Conservation (phyloP, 2,329 filamentous ascomycete species). For the Coniochaeta pulveracea region DNA sequence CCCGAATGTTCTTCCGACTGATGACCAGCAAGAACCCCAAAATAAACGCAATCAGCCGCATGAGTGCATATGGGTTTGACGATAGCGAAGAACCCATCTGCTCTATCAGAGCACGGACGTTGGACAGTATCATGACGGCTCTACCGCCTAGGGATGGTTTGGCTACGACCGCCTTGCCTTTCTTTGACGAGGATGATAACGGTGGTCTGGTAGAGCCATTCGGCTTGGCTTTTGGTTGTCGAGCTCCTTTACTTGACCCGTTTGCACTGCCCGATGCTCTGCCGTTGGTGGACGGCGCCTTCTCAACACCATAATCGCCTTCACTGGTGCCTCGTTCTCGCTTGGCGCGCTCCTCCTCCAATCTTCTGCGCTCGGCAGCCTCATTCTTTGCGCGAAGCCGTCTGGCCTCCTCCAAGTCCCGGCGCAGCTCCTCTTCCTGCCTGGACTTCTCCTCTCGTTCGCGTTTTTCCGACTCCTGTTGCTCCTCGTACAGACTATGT, state of each 20-base stretch:
- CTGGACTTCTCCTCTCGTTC: slow-evolving; percentile 47
- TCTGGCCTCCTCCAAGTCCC: slow-evolving; percentile 45
- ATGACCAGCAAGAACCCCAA: slow-evolving; percentile 68
- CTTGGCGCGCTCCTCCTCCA: slow-evolving; percentile 41
- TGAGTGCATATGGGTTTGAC: slow-evolving; percentile 43
- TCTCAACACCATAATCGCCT: slow-evolving; percentile 59
- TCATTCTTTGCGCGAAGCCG: slow-evolving; percentile 47
- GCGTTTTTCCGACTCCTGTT: slow-evolving; percentile 56
- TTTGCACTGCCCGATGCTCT: no score
- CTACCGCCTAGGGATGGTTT: slow-evolving; percentile 29
- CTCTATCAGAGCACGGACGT: slow-evolving; percentile 39
- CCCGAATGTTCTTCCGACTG: slow-evolving; percentile 61
- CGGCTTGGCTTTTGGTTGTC: slow-evolving; percentile 5
- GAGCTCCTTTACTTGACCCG: slow-evolving; percentile 22
- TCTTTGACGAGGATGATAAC: slow-evolving; percentile 16
- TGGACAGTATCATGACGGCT: slow-evolving; percentile 40
- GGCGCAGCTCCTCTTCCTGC: slow-evolving; percentile 45
- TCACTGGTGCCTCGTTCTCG: slow-evolving; percentile 42
- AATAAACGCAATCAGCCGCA: slow-evolving; percentile 65
- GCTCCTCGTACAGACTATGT: slow-evolving; percentile 74
- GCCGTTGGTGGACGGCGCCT: no score
- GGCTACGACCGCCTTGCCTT: slow-evolving; percentile 19
- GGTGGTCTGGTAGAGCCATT: slow-evolving; percentile 7
- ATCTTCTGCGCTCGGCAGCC: slow-evolving; percentile 36
- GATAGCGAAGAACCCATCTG: slow-evolving; percentile 37